These are phyloP conservation scores for Sphaceloma murrayae DNA, from an alignment of 2,329 filamentous ascomycete genomes.

Conservation along the genomic window DNA sequence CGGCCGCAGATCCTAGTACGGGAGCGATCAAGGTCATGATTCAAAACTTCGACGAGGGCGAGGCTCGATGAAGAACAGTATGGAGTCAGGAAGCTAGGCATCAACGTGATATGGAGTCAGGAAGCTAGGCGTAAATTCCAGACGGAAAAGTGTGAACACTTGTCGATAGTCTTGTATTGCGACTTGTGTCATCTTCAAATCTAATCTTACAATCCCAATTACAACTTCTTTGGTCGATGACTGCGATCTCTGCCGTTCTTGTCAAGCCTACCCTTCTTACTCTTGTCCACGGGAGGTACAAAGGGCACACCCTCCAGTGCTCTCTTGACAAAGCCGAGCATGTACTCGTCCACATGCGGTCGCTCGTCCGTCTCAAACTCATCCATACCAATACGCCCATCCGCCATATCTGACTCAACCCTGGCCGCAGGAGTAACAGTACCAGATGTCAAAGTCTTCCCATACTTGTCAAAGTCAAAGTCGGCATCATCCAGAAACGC, in stretches of 20 bases:
- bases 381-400: conserved; percentile 21
- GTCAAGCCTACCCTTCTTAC: conserved; percentile 24
- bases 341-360: conserved; percentile 59
- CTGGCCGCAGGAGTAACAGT: conserved; percentile 7
- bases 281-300: conserved; percentile 28
- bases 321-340: conserved; percentile 29
- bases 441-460: conserved; percentile 29
- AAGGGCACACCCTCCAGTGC: conserved; percentile 27
- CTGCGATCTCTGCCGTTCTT: conserved; percentile 30
- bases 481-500: conserved; percentile 74
- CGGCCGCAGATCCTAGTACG: conserved; percentile 75
- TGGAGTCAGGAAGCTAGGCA: background rate
- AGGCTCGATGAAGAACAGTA: conserved; percentile 19
- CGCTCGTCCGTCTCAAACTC: conserved; percentile 36
- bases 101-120: too few species aligned
- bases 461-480: conserved; percentile 60
- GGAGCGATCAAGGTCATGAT: conserved; percentile 98
- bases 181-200: background rate
- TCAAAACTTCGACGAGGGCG: conserved; percentile 49
- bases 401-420: conserved; percentile 19
- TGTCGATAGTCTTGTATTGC: background rate
- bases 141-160: background rate
- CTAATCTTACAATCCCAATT: conserved; percentile 7
- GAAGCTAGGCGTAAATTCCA: too few species aligned
- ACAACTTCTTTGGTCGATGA: conserved; percentile 27